Conservation (phyloP, 192 early-diverging fungal species). For the Irineochytrium annulatum region DNA sequence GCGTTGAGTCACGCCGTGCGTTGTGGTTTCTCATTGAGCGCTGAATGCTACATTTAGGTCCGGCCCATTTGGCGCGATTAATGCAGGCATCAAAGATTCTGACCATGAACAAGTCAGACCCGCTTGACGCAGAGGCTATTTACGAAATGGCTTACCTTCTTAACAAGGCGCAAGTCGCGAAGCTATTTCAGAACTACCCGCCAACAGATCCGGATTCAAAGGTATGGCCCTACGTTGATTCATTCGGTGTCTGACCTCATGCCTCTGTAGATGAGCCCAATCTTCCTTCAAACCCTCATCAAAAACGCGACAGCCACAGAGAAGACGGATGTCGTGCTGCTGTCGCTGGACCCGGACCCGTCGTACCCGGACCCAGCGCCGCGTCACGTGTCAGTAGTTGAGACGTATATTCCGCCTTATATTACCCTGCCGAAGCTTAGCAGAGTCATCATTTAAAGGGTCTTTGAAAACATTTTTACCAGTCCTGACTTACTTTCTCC, state of each 20-base stretch:
- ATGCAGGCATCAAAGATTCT: constrained; percentile 86
- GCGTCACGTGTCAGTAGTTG: background rate
- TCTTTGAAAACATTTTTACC: no score
- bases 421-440: no score
- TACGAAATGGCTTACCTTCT: constrained; percentile 86
- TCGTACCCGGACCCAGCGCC: constrained; percentile 8
- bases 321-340: background rate
- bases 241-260: background rate
- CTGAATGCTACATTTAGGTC: constrained; percentile 23
- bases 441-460: no score
- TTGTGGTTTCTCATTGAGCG: background rate
- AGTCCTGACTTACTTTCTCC: no score
- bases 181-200: constrained; percentile 78
- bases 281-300: constrained; percentile 12
- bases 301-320: background rate
- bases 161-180: constrained; percentile 82
- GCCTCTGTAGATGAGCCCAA: constrained; percentile 9
- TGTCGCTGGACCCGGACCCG: constrained; percentile 27
- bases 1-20: background rate
- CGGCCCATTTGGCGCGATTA: constrained; percentile 70
- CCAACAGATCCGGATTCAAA: constrained; percentile 73
- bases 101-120: constrained; percentile 72
- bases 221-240: constrained; percentile 2
- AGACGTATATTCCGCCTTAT: background rate
- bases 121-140: constrained; percentile 81